Conservation (phyloP, 1,284 basidiomycete genomes). For the Termitomyces sp. region DNA sequence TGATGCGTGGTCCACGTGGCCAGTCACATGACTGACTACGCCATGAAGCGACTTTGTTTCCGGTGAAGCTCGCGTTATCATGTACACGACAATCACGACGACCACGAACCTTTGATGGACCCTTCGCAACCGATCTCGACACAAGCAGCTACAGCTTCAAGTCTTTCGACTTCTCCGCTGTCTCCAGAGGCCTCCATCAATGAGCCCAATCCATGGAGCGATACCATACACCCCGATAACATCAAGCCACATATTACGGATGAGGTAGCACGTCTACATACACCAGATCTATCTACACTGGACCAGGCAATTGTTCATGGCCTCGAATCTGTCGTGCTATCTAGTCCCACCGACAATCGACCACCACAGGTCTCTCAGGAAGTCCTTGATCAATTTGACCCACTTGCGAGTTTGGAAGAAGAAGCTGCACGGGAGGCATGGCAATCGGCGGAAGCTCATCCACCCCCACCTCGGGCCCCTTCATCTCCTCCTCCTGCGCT, state of each 20-base stretch:
- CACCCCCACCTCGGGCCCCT: slow-evolving; percentile 42
- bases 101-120: slow-evolving; percentile 11
- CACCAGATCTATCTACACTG: slow-evolving; percentile 36
- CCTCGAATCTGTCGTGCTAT: slow-evolving; percentile 23
- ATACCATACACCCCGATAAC: slow-evolving; percentile 12
- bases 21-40: slow-evolving; percentile 3
- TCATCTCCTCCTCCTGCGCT: slow-evolving; percentile 30
- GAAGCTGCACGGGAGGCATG: slow-evolving; percentile 56
- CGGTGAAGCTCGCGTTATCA: neutral
- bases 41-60: neutral
- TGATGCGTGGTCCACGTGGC: neutral
- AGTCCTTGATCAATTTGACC: slow-evolving; percentile 61
- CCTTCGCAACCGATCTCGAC: neutral
- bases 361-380: slow-evolving; percentile 31
- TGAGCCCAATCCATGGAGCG: slow-evolving; percentile 18
- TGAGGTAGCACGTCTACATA: slow-evolving; percentile 19
- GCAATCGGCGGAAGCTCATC: slow-evolving; percentile 53
- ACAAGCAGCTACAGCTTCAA: slow-evolving; percentile 2
- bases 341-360: slow-evolving; percentile 18
- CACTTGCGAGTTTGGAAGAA: slow-evolving; percentile 53
- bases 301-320: slow-evolving; percentile 35
- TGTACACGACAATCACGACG: slow-evolving; percentile 2
- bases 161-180: neutral
- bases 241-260: neutral
- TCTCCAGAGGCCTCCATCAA: slow-evolving; percentile 5